A percentile compares a stretch with the other conserved stretches of the same genome.
phyloP scores from a whole-genome alignment of 2,329 filamentous ascomycete genomes.

The Teratosphaeria zuluensis region DNA sequence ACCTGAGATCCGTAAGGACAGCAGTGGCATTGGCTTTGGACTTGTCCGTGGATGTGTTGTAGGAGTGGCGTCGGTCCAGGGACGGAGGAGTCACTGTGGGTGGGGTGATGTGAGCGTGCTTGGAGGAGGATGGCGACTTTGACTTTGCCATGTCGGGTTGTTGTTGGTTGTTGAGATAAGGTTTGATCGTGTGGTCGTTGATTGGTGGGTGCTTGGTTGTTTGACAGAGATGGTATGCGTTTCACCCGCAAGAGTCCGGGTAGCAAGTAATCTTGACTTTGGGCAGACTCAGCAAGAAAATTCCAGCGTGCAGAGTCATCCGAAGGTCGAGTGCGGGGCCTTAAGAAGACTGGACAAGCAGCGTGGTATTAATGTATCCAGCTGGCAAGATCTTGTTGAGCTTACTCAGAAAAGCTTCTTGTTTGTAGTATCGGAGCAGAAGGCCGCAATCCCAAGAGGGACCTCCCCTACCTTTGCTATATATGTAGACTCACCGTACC shows the following conservation, averaged over 20 bases:
- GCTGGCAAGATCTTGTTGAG: background rate
- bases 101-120: conserved; percentile 14
- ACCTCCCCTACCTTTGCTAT: too few species aligned
- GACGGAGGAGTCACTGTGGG: conserved; percentile 18
- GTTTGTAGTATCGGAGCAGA: background rate
- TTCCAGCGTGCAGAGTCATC: background rate
- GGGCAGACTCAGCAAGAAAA: background rate
- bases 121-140: background rate
- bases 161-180: background rate
- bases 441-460: too few species aligned
- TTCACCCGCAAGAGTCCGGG: background rate
- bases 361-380: too few species aligned
- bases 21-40: conserved; percentile 1
- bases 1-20: conserved; percentile 13
- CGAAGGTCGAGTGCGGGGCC: background rate
- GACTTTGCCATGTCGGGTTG: background rate
- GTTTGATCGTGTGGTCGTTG: background rate
- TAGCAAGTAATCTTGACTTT: background rate
- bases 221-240: background rate
- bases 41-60: conserved; percentile 6
- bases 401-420: background rate
- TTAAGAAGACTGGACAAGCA: too few species aligned
- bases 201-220: background rate
- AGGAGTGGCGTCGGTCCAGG: conserved; percentile 18
- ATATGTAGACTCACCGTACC: background rate